Evolutionary conservation across 805 yeast genomes (phyloP).

Genomic region (Saccharomycopsis sp.): DNA sequence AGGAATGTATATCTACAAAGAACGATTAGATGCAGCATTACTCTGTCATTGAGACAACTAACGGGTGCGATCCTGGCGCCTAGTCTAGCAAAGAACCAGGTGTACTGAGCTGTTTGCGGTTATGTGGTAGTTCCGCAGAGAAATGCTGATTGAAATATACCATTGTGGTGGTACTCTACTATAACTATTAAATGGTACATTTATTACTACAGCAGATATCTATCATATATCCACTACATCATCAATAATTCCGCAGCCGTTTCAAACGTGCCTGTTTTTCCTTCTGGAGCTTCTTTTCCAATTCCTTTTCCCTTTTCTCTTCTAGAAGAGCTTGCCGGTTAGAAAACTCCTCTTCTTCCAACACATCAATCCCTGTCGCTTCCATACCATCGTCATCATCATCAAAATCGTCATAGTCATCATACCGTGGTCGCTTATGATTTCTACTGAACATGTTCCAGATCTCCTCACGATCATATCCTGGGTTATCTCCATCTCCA

Average conservation of each 20-base stretch:
- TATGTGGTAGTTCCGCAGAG: no score
- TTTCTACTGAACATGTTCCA: conserved; percentile 81
- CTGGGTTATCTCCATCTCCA: conserved; percentile 32
- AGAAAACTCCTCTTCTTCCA: conserved; percentile 75
- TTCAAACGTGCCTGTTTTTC: conserved; percentile 38
- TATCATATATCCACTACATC: no score
- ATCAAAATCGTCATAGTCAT: conserved; percentile 42
- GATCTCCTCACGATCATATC: conserved; percentile 78
- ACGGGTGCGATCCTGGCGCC: no score
- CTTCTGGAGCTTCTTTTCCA: conserved; percentile 43
- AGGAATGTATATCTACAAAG: no score
- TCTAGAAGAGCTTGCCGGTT: conserved; percentile 64
- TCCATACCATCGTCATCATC: conserved; percentile 74
- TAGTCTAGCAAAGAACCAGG: no score
- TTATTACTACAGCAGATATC: no score
- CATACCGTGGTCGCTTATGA: conserved; percentile 40
- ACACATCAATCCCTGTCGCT: conserved; percentile 84
- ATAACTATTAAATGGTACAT: no score
- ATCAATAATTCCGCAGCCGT: conserved; percentile 1
- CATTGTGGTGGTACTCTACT: no score
- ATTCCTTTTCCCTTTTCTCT: conserved; percentile 63
- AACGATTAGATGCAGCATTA: no score
- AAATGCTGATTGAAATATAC: no score
- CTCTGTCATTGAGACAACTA: no score
- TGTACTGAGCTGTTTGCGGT: no score